phyloP scores from a whole-genome alignment of 805 yeast species.

The Metschnikowia kunwiensis region DNA sequence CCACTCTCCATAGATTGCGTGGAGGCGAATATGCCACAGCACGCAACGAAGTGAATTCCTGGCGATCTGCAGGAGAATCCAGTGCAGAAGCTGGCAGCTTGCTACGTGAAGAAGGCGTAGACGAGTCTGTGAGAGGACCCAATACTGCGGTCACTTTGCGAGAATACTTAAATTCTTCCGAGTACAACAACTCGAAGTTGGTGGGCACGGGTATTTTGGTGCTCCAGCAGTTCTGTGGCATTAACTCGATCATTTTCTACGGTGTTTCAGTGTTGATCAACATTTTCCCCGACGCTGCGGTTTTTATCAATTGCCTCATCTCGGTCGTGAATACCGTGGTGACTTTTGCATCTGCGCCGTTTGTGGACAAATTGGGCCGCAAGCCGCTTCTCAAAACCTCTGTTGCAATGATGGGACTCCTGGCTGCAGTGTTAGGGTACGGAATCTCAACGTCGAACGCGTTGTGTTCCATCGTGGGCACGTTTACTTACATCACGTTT shows the following conservation, averaged over 20 bases:
- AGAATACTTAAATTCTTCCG: slow-evolving; percentile 49
- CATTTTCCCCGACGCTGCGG: slow-evolving; percentile 68
- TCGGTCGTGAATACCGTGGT: slow-evolving; percentile 71
- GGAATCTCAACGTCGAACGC: slow-evolving; percentile 56
- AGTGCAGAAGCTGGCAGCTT: slow-evolving; percentile 18
- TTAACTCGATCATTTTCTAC: slow-evolving; percentile 87
- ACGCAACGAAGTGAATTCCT: slow-evolving; percentile 36
- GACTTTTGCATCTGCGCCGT: slow-evolving; percentile 69
- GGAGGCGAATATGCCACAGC: slow-evolving; percentile 38
- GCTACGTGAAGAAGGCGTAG: slow-evolving; percentile 21
- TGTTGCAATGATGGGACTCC: slow-evolving; percentile 62
- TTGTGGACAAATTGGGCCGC: slow-evolving; percentile 76
- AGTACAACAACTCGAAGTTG: slow-evolving; percentile 54
- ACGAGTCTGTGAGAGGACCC: neutral
- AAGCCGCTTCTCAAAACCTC: slow-evolving; percentile 69
- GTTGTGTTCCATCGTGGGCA: slow-evolving; percentile 54
- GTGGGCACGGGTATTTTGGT: slow-evolving; percentile 71
- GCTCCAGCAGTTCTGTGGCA: slow-evolving; percentile 90
- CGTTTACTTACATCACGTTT: slow-evolving; percentile 70
- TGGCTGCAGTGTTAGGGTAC: slow-evolving; percentile 59
- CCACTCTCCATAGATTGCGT: slow-evolving; percentile 34
- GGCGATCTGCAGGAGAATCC: slow-evolving; percentile 20
- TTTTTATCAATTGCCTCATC: slow-evolving; percentile 69
- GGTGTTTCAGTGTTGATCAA: slow-evolving; percentile 82
- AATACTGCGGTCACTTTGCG: slow-evolving; percentile 23